Evolutionary conservation across 176 grass and related monocot species (phyloP).

Genomic region (Triticum urartu): DNA sequence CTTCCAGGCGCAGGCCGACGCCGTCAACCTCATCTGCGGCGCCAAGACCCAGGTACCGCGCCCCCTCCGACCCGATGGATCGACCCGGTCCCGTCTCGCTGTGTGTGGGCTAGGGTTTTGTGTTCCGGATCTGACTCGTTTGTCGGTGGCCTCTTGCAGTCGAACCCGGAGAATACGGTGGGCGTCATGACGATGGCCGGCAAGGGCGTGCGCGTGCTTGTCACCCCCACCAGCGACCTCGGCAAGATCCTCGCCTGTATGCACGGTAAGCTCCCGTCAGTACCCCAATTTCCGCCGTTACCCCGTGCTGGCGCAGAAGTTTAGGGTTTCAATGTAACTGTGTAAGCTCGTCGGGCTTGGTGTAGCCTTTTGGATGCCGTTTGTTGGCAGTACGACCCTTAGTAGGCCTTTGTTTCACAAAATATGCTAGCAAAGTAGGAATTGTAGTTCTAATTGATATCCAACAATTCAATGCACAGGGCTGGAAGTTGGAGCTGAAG

Average conservation of each 20-base stretch:
- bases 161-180: constrained; percentile 98
- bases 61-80: constrained; percentile 22
- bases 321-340: background rate
- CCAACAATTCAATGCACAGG: constrained; percentile 40
- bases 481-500: constrained; percentile 87
- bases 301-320: background rate
- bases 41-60: constrained; percentile 83
- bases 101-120: constrained; percentile 42
- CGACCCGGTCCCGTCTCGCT: background rate
- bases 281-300: background rate
- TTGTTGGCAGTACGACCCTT: background rate
- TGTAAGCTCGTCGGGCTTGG: background rate
- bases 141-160: constrained; percentile 47
- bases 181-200: constrained; percentile 98
- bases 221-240: constrained; percentile 98
- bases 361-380: background rate
- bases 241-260: constrained; percentile 98
- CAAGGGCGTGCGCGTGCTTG: constrained; percentile 91
- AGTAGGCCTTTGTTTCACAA: background rate
- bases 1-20: constrained; percentile 94
- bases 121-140: constrained; percentile 21
- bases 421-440: background rate
- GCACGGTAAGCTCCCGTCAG: constrained; percentile 63
- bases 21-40: constrained; percentile 93
- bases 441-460: constrained; percentile 5